A percentile compares a stretch with the other conserved stretches of the same genome.
phyloP scores from a whole-genome alignment of 1,284 basidiomycete genomes.

The Marasmius oreades region DNA sequence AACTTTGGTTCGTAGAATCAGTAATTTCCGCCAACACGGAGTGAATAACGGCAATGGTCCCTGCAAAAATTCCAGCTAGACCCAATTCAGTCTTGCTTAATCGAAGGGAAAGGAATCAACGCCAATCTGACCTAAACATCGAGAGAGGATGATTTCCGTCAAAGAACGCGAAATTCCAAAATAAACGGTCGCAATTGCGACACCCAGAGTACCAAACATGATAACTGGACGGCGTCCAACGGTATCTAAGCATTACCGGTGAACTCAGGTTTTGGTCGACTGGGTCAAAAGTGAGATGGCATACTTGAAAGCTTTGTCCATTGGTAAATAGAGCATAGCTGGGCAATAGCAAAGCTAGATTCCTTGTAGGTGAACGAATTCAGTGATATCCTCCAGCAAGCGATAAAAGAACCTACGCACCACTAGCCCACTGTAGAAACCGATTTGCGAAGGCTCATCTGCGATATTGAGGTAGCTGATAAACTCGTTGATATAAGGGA shows the following conservation, averaged over 20 bases:
- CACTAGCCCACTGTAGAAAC: slow-evolving; percentile 39
- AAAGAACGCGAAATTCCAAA: slow-evolving; percentile 56
- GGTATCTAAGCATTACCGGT: slow-evolving; percentile 36
- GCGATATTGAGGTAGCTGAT: slow-evolving; percentile 32
- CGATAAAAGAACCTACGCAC: slow-evolving; percentile 21
- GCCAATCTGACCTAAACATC: slow-evolving; percentile 40
- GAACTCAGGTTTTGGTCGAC: too few relatives aligned
- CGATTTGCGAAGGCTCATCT: slow-evolving; percentile 32
- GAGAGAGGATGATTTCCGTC: slow-evolving; percentile 37
- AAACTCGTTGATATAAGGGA: slow-evolving; percentile 39
- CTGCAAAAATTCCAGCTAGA: slow-evolving; percentile 53
- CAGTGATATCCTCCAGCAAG: neutral
- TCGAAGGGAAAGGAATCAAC: slow-evolving; percentile 2
- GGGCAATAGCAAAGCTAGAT: slow-evolving; percentile 53
- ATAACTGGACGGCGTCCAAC: slow-evolving; percentile 60
- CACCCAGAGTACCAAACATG: slow-evolving; percentile 46
- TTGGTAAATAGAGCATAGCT: slow-evolving; percentile 57
- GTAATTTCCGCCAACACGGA: slow-evolving; percentile 59
- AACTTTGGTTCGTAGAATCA: slow-evolving; percentile 52
- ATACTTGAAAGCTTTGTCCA: slow-evolving; percentile 57
- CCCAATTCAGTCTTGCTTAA: neutral
- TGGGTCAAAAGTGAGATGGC: slow-evolving; percentile 8
- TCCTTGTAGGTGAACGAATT: slow-evolving; percentile 34
- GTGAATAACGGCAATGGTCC: slow-evolving; percentile 57
- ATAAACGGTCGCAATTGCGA: slow-evolving; percentile 42